Conservation (phyloP, 331 rosid species). For the Stylosanthes scabra region DNA sequence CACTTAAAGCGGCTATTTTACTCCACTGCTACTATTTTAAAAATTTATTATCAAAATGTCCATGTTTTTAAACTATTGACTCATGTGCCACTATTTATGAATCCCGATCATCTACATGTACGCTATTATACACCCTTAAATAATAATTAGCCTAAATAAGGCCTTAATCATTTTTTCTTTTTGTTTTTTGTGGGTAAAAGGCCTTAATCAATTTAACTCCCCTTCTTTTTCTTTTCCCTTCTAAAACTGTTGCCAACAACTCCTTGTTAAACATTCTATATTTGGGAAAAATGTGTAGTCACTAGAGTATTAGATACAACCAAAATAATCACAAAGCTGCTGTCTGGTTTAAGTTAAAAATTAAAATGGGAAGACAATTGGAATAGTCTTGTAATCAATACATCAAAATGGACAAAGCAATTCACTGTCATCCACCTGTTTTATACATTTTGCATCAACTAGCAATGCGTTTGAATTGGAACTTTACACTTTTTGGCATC, state of each 20-base stretch:
- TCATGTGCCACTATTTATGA: no score
- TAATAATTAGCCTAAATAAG: no score
- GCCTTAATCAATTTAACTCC: no score
- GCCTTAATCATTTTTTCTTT: no score
- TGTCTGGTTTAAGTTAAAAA: background rate
- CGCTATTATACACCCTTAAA: no score
- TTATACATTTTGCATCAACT: background rate
- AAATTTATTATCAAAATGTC: no score
- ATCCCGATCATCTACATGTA: no score
- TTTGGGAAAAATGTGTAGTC: background rate
- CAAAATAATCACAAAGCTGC: background rate
- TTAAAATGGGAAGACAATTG: background rate
- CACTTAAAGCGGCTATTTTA: no score
- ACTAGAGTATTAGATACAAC: background rate
- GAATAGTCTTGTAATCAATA: background rate
- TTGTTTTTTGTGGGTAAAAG: no score
- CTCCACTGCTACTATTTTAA: no score
- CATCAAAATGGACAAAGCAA: background rate
- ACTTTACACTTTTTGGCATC: slow-evolving; percentile 39
- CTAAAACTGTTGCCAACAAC: background rate
- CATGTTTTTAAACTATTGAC: no score
- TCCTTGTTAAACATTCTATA: background rate
- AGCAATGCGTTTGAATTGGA: background rate
- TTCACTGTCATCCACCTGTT: background rate
- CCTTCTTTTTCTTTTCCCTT: no score